Evolutionary conservation across 768 basidiomycete genomes (phyloP).

Genomic region (Rubroboletus satanas): DNA sequence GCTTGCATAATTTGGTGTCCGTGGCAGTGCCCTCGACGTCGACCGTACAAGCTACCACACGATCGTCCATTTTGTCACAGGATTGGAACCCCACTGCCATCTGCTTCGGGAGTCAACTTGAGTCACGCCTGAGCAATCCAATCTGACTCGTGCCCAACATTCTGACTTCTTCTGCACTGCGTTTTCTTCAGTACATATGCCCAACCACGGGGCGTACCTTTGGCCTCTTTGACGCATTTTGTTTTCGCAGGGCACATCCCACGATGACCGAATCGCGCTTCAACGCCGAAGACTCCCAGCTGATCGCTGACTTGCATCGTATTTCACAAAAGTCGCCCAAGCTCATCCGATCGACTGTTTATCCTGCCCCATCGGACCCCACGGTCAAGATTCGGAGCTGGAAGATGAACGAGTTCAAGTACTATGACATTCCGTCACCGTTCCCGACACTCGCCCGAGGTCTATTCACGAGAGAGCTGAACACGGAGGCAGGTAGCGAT

Average conservation of each 20-base stretch:
- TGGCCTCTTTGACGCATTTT: constrained; percentile 2
- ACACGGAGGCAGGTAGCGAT: constrained; percentile 28
- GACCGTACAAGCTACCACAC: background rate
- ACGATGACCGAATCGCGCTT: constrained; percentile 24
- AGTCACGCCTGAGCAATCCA: background rate
- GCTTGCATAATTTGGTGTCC: too few relatives aligned
- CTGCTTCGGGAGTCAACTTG: background rate
- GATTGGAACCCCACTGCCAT: background rate
- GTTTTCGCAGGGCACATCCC: background rate
- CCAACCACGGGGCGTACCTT: background rate
- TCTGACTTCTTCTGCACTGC: background rate
- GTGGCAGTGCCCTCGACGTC: background rate
- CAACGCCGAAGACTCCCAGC: constrained; percentile 49
- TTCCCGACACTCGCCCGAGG: constrained; percentile 96
- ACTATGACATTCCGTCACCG: constrained; percentile 82
- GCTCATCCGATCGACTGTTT: constrained; percentile 57
- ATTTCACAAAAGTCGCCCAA: constrained; percentile 57
- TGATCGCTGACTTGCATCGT: constrained; percentile 51
- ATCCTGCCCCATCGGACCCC: constrained; percentile 56
- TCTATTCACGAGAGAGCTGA: constrained; percentile 65
- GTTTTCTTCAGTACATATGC: constrained; percentile 16
- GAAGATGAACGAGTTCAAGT: constrained; percentile 98
- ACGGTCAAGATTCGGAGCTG: constrained; percentile 67
- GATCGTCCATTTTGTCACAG: background rate
- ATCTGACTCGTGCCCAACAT: constrained; percentile 5